Evolutionary conservation across 2,329 filamentous ascomycete species (phyloP).

Genomic region (Aspergillus sclerotialis): DNA sequence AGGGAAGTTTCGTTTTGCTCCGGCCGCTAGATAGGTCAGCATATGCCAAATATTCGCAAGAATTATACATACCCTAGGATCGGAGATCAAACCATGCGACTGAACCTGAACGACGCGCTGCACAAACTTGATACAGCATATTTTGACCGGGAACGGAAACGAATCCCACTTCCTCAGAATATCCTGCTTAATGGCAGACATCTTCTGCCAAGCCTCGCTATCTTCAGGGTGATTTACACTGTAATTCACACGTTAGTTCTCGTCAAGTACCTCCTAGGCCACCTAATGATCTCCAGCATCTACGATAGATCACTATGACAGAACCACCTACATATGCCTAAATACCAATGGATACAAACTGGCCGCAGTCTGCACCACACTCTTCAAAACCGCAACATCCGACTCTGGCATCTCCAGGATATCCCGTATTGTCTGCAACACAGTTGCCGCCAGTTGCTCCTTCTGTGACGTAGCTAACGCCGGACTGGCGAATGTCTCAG

Average conservation of each 20-base stretch:
- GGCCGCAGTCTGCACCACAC: slow-evolving; percentile 77
- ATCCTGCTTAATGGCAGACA: slow-evolving; percentile 79
- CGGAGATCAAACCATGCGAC: slow-evolving; percentile 71
- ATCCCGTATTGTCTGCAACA: slow-evolving; percentile 68
- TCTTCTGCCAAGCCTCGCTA: slow-evolving; percentile 73
- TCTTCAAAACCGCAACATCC: slow-evolving; percentile 75
- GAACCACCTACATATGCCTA: slow-evolving; percentile 78
- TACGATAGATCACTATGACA: slow-evolving; percentile 15
- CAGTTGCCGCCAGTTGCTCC: slow-evolving; percentile 66
- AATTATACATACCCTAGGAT: slow-evolving; percentile 63
- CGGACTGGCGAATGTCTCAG: slow-evolving; percentile 94
- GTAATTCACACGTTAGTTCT: slow-evolving; percentile 29
- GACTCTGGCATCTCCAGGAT: slow-evolving; percentile 66
- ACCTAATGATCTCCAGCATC: slow-evolving; percentile 4
- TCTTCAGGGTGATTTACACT: slow-evolving; percentile 87
- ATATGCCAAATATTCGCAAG: too few species aligned
- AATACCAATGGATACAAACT: slow-evolving; percentile 91
- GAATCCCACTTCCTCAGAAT: slow-evolving; percentile 85
- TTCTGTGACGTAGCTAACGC: slow-evolving; percentile 70
- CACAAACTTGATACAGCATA: slow-evolving; percentile 96
- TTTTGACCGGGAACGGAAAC: slow-evolving; percentile 65
- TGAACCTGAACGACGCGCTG: slow-evolving; percentile 90
- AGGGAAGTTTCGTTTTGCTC: slow-evolving; percentile 80
- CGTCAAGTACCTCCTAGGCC: slow-evolving; percentile 1
- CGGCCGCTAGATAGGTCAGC: slow-evolving; percentile 46